Conservation (phyloP, 1,139 yeast species). For the Debaryomyces singareniensis region DNA sequence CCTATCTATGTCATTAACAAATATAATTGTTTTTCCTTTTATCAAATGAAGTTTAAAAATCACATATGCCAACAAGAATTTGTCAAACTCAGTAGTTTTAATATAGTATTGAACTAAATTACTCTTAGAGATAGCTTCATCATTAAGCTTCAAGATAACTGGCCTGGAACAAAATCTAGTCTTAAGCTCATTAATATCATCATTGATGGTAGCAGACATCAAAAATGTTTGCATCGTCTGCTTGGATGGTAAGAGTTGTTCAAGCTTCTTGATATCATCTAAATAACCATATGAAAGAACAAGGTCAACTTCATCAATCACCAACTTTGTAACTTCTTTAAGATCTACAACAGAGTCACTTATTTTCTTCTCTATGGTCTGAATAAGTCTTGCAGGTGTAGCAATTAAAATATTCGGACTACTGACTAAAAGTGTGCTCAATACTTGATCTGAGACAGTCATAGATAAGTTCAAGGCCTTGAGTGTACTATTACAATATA, state of each 20-base stretch:
- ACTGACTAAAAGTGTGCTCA: slow-evolving; percentile 61
- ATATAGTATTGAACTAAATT: slow-evolving; percentile 82
- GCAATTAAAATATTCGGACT: slow-evolving; percentile 78
- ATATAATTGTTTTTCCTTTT: slow-evolving; percentile 85
- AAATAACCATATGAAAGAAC: slow-evolving; percentile 85
- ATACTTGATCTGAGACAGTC: slow-evolving; percentile 65
- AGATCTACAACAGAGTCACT: slow-evolving; percentile 37
- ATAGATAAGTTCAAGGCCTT: slow-evolving; percentile 70
- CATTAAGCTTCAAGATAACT: slow-evolving; percentile 73
- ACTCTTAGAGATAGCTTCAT: slow-evolving; percentile 50
- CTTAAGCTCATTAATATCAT: slow-evolving; percentile 76
- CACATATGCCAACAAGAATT: slow-evolving; percentile 83
- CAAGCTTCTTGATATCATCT: slow-evolving; percentile 70
- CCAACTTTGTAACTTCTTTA: slow-evolving; percentile 57
- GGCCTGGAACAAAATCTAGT: slow-evolving; percentile 77
- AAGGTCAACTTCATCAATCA: slow-evolving; percentile 94
- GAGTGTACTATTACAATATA: slow-evolving; percentile 65
- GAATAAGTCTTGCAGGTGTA: slow-evolving; percentile 78
- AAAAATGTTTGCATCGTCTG: slow-evolving; percentile 81
- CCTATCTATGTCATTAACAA: slow-evolving; percentile 92
- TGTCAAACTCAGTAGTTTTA: slow-evolving; percentile 83
- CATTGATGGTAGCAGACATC: slow-evolving; percentile 95
- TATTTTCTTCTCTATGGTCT: slow-evolving; percentile 46
- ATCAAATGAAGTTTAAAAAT: slow-evolving; percentile 83
- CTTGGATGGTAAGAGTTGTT: slow-evolving; percentile 59